Conservation (phyloP, 179 eudicot species). For the Beta corolliflora region DNA sequence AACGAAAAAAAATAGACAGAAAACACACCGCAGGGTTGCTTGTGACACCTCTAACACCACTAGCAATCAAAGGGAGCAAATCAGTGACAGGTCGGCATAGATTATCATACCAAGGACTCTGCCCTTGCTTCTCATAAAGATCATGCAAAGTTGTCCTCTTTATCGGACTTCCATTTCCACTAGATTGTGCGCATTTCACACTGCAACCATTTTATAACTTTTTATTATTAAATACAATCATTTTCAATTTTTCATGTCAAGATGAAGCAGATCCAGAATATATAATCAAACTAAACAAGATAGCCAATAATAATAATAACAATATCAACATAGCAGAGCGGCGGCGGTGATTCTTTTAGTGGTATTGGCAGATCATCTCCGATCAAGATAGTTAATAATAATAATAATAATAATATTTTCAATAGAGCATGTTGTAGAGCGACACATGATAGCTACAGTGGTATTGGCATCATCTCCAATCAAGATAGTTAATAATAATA, state of each 20-base stretch:
- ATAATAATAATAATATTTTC: too few species aligned
- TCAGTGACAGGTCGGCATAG: constrained; percentile 94
- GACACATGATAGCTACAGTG: too few species aligned
- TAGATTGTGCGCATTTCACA: constrained; percentile 60
- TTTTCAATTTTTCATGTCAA: too few species aligned
- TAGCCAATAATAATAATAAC: too few species aligned
- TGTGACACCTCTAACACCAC: constrained; percentile 95
- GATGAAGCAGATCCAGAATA: not conserved
- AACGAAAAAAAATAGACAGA: not conserved
- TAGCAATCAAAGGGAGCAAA: constrained; percentile 74
- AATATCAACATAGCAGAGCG: too few species aligned
- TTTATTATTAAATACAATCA: too few species aligned
- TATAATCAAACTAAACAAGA: not conserved
- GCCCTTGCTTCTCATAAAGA: constrained; percentile 85
- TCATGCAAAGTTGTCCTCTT: constrained; percentile 85
- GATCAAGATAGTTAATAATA: too few species aligned
- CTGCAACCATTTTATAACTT: constrained; percentile 17
- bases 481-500: too few species aligned
- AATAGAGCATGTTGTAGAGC: too few species aligned
- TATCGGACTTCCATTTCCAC: constrained; percentile 61
- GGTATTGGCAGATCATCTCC: too few species aligned
- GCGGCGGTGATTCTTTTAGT: too few species aligned
- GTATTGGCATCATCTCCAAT: too few species aligned
- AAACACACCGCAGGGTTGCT: constrained; percentile 88
- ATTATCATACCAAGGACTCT: constrained; percentile 98